Base-by-base conservation (phyloP, 2,329 filamentous ascomycete genomes). In the Sporothrix pallida region DNA sequence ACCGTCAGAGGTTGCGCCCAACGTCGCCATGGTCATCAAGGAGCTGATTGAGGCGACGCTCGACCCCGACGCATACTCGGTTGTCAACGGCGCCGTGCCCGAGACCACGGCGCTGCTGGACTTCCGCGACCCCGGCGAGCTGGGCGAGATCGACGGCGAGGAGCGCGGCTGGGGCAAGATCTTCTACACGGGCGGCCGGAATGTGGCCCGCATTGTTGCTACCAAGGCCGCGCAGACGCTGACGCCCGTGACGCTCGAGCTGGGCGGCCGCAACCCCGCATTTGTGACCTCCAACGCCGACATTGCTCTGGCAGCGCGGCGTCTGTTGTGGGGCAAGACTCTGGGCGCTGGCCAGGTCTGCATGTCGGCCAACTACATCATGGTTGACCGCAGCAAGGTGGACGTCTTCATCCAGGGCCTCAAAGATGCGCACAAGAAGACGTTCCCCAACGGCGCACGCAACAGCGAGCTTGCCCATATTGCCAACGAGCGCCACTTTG, bases 331-430 rank as follows among this genome's bases (percentile, higher is more conserved):
- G 94, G 92, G 91, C 69, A 99, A 98, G 87, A 87, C 89, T 3
- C 81, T 94, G 75, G 96, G 96, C 80, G 92, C 93, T 3, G 96
- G 96, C 31, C 96, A 99, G 83, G 87, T 98, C 76, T 99, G 96
- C 82, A 88, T 98, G 76, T 93, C 91, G 37, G 94, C 98, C 79
- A 98, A 98, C 85, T 98, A 97, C 83, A 91, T 93, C 71, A 87
- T 98, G 70, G 89, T 97, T 42, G 93, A 98, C 80, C 90, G 89
- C 77, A 88, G 90, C 63, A 86, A 95, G 4, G 83, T 95, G 42
- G 86, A 90, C 15, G 84, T 87, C 42, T 93, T 98, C 78, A 84
- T 98, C 76, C 86, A 89, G 72, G 89, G 93, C 79, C 87, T 98
- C 79, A 92, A 93, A 80, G 87, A 86, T 62, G 88, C 90, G 8